Percentiles rank a stretch among this genome's conserved stretches.
Evolutionary conservation across 495 filamentous ascomycete species (phyloP).

Genomic region (Hypoxylon fragiforme): DNA sequence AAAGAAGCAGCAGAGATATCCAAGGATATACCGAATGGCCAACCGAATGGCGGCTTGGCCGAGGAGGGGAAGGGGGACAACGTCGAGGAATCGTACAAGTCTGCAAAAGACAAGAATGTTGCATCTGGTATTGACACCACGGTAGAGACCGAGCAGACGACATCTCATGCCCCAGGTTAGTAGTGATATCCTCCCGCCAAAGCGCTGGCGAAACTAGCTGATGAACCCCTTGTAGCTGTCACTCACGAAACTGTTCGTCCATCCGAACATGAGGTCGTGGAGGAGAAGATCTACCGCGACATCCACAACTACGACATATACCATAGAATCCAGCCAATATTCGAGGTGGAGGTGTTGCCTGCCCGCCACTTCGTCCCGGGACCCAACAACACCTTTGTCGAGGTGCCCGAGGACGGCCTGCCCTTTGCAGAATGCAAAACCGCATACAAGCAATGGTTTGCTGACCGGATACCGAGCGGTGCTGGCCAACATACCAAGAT

Average conservation of each 20-base stretch:
- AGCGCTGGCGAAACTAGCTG: not conserved
- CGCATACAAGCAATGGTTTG: slow-evolving; percentile 8
- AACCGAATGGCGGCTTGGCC: not conserved
- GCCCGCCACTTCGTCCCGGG: slow-evolving; percentile 27
- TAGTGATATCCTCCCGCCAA: not conserved
- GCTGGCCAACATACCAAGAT: not conserved
- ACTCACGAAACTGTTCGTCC: slow-evolving; percentile 56
- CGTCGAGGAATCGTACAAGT: not conserved
- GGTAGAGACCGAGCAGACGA: slow-evolving; percentile 23
- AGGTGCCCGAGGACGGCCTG: slow-evolving; percentile 6
- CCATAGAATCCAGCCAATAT: slow-evolving; percentile 57
- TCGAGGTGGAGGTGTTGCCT: slow-evolving; percentile 47
- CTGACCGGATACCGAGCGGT: not conserved
- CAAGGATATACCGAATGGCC: too few relatives aligned
- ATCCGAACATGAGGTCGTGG: slow-evolving; percentile 48
- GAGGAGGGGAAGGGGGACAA: not conserved
- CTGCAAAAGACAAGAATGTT: not conserved
- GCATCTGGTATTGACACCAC: not conserved
- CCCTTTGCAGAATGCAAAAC: slow-evolving; percentile 4
- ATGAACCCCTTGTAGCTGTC: slow-evolving; percentile 46
- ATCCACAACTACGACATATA: slow-evolving; percentile 59
- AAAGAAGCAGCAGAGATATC: too few relatives aligned
- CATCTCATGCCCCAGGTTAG: slow-evolving; percentile 37
- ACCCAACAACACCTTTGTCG: not conserved
- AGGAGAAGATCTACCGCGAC: slow-evolving; percentile 58